phyloP scores from a whole-genome alignment of 2,329 filamentous ascomycete genomes.

The Fusarium ambrosium region DNA sequence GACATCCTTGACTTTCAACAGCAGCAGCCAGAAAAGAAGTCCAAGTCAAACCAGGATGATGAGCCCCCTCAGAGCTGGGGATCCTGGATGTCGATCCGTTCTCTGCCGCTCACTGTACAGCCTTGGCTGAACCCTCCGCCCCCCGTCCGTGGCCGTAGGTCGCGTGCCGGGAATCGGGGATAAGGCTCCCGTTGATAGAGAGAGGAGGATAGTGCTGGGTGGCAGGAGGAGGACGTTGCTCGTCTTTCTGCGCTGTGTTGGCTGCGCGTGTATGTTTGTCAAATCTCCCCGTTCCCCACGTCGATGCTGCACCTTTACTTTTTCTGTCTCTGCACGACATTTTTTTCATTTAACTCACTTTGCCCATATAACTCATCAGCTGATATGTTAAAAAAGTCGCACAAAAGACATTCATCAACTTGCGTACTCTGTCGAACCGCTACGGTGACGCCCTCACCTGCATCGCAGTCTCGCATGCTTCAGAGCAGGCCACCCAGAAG shows the following conservation, averaged over 20 bases:
- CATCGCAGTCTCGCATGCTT: conserved; percentile 72
- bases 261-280: conserved; percentile 65
- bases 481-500: conserved; percentile 65
- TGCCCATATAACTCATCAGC: neutral
- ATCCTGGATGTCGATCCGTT: conserved; percentile 64
- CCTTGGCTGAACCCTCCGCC: conserved; percentile 67
- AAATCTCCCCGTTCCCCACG: conserved; percentile 5
- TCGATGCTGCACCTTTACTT: neutral
- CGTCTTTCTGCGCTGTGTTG: conserved; percentile 68
- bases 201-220: conserved; percentile 59
- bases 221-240: conserved; percentile 61
- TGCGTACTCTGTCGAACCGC: conserved; percentile 67
- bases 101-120: conserved; percentile 65
- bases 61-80: conserved; percentile 53
- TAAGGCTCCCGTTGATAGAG: conserved; percentile 62
- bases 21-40: conserved; percentile 48
- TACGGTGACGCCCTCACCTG: conserved; percentile 64
- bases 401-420: conserved; percentile 68
- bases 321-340: neutral
- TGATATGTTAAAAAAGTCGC: conserved; percentile 57
- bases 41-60: conserved; percentile 48
- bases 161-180: conserved; percentile 63
- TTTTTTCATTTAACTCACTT: neutral
- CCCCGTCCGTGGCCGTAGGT: conserved; percentile 59
- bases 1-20: conserved; percentile 60